A percentile compares a stretch with the other conserved stretches of the same genome.
Conservation (phyloP, 2,329 filamentous ascomycete genomes). For the Xylariales sp. region DNA sequence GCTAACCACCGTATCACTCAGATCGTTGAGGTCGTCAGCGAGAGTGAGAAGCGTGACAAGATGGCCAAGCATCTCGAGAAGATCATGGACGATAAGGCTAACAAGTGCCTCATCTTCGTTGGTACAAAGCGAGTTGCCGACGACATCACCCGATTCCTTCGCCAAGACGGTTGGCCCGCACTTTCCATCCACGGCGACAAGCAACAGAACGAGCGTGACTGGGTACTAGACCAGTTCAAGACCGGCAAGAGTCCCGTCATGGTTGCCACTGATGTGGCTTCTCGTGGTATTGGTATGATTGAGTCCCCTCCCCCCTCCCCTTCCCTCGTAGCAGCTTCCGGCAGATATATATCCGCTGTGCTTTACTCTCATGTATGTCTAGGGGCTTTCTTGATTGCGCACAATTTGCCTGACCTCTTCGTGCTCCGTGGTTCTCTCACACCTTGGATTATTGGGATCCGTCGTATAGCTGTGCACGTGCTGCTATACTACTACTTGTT, state of each 20-base stretch:
- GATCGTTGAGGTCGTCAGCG: constrained; percentile 91
- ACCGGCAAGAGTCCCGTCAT: constrained; percentile 99
- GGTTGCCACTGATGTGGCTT: constrained; percentile 99
- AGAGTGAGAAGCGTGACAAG: constrained; percentile 94
- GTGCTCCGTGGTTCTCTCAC: constrained; percentile 74
- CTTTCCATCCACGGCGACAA: constrained; percentile 99
- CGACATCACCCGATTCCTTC: constrained; percentile 94
- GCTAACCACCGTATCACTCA: constrained; percentile 98
- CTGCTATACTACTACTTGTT: constrained; percentile 68
- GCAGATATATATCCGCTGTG: constrained; percentile 59
- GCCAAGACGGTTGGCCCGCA: constrained; percentile 96
- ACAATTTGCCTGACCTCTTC: constrained; percentile 83
- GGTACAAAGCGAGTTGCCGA: constrained; percentile 93
- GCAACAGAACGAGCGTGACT: constrained; percentile 98
- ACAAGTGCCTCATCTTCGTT: constrained; percentile 95
- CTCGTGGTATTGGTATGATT: constrained; percentile 98
- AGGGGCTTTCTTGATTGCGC: constrained; percentile 84
- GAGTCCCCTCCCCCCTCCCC: constrained; percentile 47
- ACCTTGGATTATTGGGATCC: constrained; percentile 83
- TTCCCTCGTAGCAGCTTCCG: constrained; percentile 48
- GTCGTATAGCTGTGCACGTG: constrained; percentile 61
- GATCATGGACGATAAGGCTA: constrained; percentile 92
- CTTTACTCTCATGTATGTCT: constrained; percentile 91
- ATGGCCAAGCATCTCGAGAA: constrained; percentile 98
- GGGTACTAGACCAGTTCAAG: constrained; percentile 99